Conservation (phyloP, 768 basidiomycete genomes). For the Russula sp. region DNA sequence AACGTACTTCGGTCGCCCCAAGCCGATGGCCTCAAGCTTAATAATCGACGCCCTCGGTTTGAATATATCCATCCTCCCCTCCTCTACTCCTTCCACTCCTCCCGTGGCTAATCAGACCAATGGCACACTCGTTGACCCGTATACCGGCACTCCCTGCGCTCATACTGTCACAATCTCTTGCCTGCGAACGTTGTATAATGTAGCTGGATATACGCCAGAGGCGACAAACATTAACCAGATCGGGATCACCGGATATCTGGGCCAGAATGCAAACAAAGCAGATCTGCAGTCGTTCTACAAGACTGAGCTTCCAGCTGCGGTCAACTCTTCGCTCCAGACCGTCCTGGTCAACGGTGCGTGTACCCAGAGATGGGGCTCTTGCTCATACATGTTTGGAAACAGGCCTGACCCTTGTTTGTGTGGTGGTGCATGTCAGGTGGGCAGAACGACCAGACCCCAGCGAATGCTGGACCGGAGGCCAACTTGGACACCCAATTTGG, state of each 20-base stretch:
- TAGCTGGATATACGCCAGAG: conserved; percentile 32
- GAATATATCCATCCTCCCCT: neutral
- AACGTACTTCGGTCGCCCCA: conserved; percentile 57
- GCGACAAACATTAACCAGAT: conserved; percentile 35
- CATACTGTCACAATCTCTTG: conserved; percentile 37
- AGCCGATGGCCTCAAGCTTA: conserved; percentile 44
- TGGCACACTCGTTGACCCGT: conserved; percentile 25
- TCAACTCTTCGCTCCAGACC: conserved; percentile 19
- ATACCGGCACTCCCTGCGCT: conserved; percentile 38
- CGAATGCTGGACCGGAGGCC: conserved; percentile 31
- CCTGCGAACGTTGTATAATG: conserved; percentile 39
- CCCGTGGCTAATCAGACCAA: neutral
- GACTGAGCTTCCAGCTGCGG: conserved; percentile 23
- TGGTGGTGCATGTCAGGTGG: conserved; percentile 22
- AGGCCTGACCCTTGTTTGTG: neutral
- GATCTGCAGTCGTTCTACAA: conserved; percentile 29
- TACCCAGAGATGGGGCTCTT: neutral
- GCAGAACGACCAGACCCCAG: conserved; percentile 25
- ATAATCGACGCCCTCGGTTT: conserved; percentile 18
- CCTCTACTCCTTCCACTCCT: neutral
- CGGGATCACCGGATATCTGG: conserved; percentile 40
- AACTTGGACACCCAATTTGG: conserved; percentile 32
- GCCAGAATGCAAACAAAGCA: conserved; percentile 35
- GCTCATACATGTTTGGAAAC: neutral
- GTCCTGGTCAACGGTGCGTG: conserved; percentile 21